Conservation (phyloP, 2,329 filamentous ascomycete genomes). For the Hymenotorrendiella dingleyae region DNA sequence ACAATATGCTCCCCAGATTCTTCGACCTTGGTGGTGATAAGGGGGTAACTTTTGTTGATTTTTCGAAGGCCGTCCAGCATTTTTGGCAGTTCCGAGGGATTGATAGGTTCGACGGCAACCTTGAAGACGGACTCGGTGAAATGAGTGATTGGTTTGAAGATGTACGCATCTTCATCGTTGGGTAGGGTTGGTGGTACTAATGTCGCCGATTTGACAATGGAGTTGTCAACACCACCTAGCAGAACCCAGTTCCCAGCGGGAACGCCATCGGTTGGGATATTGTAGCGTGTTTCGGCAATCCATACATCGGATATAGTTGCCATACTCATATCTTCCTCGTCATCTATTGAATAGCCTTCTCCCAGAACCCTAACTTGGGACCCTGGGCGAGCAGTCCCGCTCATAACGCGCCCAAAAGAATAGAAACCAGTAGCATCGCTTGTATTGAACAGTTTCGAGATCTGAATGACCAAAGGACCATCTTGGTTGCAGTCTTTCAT, state of each 20-base stretch:
- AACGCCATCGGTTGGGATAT: conserved; percentile 82
- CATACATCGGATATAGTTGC: conserved; percentile 81
- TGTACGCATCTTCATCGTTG: conserved; percentile 86
- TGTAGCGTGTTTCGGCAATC: conserved; percentile 90
- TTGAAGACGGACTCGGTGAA: conserved; percentile 98
- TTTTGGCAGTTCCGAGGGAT: conserved; percentile 94
- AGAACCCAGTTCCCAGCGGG: conserved; percentile 92
- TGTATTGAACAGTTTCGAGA: conserved; percentile 90
- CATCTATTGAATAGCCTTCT: conserved; percentile 91
- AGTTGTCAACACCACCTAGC: conserved; percentile 91
- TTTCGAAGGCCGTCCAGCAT: conserved; percentile 97
- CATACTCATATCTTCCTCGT: conserved; percentile 93
- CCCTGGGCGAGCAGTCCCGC: conserved; percentile 78
- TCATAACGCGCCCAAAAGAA: conserved; percentile 86
- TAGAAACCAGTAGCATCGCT: conserved; percentile 87
- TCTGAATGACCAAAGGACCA: conserved; percentile 82
- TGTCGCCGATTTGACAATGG: conserved; percentile 95
- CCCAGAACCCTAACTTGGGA: conserved; percentile 85
- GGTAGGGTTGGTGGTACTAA: conserved; percentile 75
- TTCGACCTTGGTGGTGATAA: conserved; percentile 95
- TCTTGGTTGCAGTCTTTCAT: conserved; percentile 84
- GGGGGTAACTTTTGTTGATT: conserved; percentile 95
- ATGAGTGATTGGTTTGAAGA: conserved; percentile 88
- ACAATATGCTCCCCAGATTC: conserved; percentile 96
- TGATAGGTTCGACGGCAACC: conserved; percentile 95